Evolutionary conservation across 345 rosid genomes (phyloP).

Genomic region (Eucalyptus rudis): DNA sequence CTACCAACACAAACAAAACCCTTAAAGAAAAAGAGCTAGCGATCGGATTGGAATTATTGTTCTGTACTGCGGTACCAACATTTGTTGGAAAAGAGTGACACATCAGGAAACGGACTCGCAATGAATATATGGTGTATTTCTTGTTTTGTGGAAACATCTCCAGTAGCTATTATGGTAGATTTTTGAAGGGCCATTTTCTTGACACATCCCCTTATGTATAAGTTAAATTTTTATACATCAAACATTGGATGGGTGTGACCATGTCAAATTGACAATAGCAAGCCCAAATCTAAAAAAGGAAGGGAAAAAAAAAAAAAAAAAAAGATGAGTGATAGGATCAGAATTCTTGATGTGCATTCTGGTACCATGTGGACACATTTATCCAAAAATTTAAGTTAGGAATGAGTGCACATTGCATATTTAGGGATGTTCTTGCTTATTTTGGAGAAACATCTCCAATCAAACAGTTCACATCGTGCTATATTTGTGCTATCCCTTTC

Average conservation of each 20-base stretch:
- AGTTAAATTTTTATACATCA: background rate
- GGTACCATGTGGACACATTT: background rate
- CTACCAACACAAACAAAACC: background rate
- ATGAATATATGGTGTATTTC: background rate
- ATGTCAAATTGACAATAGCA: background rate
- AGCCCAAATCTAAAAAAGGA: background rate
- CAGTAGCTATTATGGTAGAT: background rate
- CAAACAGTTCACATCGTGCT: background rate
- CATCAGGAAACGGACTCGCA: background rate
- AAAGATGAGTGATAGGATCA: background rate
- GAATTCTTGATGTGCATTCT: background rate
- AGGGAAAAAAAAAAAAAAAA: too few relatives aligned
- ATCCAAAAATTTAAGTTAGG: background rate
- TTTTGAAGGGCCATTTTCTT: background rate
- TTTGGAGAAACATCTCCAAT: background rate
- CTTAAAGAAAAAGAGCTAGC: background rate
- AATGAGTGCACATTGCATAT: background rate
- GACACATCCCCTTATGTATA: background rate
- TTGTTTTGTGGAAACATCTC: background rate
- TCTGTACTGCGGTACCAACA: background rate
- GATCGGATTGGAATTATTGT: background rate
- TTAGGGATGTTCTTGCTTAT: background rate
- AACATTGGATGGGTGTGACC: background rate
- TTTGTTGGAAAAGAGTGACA: background rate
- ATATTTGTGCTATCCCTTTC: background rate